Evolutionary conservation across 495 filamentous ascomycete species (phyloP).

Genomic region (Echria macrotheca): DNA sequence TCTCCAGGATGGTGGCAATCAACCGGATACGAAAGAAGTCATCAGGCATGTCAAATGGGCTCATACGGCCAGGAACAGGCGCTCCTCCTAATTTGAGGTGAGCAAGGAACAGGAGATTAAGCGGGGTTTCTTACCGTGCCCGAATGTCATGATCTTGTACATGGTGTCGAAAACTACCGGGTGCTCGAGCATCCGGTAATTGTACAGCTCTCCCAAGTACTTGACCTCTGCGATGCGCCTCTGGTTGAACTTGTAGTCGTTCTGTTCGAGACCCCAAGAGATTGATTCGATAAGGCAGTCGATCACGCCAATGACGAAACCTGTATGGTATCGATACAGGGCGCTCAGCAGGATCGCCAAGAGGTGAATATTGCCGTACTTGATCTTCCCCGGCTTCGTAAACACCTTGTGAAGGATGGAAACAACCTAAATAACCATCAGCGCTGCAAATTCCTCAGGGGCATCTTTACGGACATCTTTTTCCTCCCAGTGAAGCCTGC

Average conservation of each 20-base stretch:
- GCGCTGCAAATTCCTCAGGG: background rate
- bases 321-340: conserved; percentile 84
- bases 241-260: conserved; percentile 98
- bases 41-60: conserved; percentile 77
- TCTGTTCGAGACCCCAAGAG: conserved; percentile 81
- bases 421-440: conserved; percentile 53
- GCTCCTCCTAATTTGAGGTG: conserved; percentile 57
- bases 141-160: conserved; percentile 90
- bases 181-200: conserved; percentile 95
- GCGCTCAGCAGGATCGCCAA: conserved; percentile 87
- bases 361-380: conserved; percentile 94
- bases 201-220: conserved; percentile 95
- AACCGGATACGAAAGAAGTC: conserved; percentile 94
- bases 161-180: conserved; percentile 92
- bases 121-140: conserved; percentile 54
- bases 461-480: conserved; percentile 52
- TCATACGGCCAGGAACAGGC: conserved; percentile 69
- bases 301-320: conserved; percentile 80
- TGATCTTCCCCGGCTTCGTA: conserved; percentile 92
- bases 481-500: conserved; percentile 97
- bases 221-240: conserved; percentile 93
- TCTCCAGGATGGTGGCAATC: conserved; percentile 84
- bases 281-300: conserved; percentile 89
- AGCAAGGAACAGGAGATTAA: background rate
- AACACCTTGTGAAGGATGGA: conserved; percentile 84